These are phyloP conservation scores for Apophysomyces ossiformis DNA, from an alignment of 371 early-diverging fungal species.

Conservation along the genomic window DNA sequence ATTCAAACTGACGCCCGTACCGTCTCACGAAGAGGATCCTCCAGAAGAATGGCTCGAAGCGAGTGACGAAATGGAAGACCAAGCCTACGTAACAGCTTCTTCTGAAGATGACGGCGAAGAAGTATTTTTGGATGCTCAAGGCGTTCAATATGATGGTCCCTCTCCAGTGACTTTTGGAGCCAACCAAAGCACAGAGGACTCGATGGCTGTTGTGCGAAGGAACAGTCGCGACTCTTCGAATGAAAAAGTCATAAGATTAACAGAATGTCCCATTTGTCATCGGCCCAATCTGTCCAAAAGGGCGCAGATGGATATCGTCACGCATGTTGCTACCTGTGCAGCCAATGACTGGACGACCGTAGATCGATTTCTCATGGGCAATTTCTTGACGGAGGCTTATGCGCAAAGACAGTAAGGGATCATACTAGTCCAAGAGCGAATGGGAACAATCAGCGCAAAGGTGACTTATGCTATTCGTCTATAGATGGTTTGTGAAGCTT, in stretches of 20 bases:
- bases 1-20: not conserved
- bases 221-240: conserved; percentile 21
- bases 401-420: conserved; percentile 63
- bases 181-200: not conserved
- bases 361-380: conserved; percentile 73
- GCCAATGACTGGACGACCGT: conserved; percentile 68
- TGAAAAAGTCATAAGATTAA: conserved; percentile 69
- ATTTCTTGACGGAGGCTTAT: conserved; percentile 78
- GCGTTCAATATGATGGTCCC: conserved; percentile 21
- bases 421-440: too few relatives aligned
- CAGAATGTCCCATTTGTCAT: conserved; percentile 77
- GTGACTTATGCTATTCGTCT: not conserved
- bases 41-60: conserved; percentile 6
- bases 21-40: conserved; percentile 13
- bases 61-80: conserved; percentile 15
- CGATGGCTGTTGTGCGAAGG: not conserved
- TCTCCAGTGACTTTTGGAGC: conserved; percentile 8
- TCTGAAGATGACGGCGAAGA: conserved; percentile 23
- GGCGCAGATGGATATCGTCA: conserved; percentile 76
- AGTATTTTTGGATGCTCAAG: conserved; percentile 24
- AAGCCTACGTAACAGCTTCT: conserved; percentile 12
- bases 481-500: conserved; percentile 81
- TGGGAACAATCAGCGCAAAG: too few relatives aligned
- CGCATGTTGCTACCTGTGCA: conserved; percentile 79
- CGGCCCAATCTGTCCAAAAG: conserved; percentile 59